phyloP scores from a whole-genome alignment of 495 filamentous ascomycete species.

The Hyaloscypha variabilis region DNA sequence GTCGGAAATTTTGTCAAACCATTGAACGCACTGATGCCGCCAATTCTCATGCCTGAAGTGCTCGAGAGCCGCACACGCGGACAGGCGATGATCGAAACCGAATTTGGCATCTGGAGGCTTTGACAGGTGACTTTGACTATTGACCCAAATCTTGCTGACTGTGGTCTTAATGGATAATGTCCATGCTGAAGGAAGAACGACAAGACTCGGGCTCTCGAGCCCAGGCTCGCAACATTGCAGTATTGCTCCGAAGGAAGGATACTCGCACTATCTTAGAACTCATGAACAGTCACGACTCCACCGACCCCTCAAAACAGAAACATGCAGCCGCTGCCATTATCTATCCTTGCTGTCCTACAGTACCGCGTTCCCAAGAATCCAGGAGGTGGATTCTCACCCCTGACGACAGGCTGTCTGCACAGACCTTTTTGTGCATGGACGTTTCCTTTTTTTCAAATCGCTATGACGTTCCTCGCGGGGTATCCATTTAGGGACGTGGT shows the following conservation, averaged over 20 bases:
- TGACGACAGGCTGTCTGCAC: slow-evolving; percentile 6
- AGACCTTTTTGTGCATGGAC: slow-evolving; percentile 12
- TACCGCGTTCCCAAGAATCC: slow-evolving; percentile 1
- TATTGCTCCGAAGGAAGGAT: neutral
- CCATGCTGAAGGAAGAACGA: neutral
- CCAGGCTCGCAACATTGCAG: neutral
- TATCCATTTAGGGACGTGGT: slow-evolving; percentile 11
- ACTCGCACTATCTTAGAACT: neutral
- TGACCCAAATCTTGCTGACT: neutral
- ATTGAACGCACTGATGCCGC: slow-evolving; percentile 13
- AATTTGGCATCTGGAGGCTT: neutral
- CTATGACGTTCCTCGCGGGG: slow-evolving; percentile 21
- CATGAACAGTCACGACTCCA: neutral
- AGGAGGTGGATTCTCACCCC: neutral
- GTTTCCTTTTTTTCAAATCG: slow-evolving; percentile 5
- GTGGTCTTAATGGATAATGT: neutral
- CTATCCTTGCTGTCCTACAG: neutral
- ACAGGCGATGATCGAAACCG: neutral
- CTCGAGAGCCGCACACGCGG: slow-evolving; percentile 14
- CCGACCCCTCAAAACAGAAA: neutral
- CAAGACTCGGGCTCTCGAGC: neutral
- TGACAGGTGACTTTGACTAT: neutral
- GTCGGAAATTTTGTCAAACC: slow-evolving; percentile 13
- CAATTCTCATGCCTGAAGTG: slow-evolving; percentile 1
- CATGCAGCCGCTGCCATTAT: neutral